Evolutionary conservation across 2,329 filamentous ascomycete species (phyloP), one percentile per base, ranked within the genome.

Genomic region (Gremmenia infestans): DNA sequence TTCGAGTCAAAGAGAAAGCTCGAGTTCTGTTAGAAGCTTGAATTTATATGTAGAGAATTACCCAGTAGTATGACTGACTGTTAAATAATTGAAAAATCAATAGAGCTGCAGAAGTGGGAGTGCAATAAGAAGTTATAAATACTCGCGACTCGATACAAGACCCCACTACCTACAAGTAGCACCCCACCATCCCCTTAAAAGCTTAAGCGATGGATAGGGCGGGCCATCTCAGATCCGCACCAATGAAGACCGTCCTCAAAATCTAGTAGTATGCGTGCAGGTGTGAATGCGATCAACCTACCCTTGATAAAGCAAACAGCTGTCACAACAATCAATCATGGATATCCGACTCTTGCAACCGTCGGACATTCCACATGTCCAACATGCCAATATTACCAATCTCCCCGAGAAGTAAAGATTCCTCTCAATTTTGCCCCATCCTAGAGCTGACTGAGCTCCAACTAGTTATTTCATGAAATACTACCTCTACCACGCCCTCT

Each of bases 301-400:
- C 39, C 54, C 59, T 65, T 65, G 60, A 45, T 22, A 22, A 14
- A 14, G 11, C 19, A 14, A 14, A 47, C 19, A 47, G 11, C 19
- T n/a, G 9, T 28, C 42, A 53, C 17, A 47, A n/a, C 48, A 53
- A n/a, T 72, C 70, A 54, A 75, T 60, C 73, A 97, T 95, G 90
- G 90, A 95, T 77, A 96, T 99, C 75, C 88, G 93, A 63, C 79
- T 94, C 62, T 85, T 99, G 65, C 87, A 84, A 64, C 80, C 90
- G 62, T 88, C 85, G 61, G 90, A 95, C 75, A 89, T 95, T 63
- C 90, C 90, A 64, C 86, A 94, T 71, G 91, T 99, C 71, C 94
- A 99, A 77, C 91, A 95, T 74, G 93, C 93, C 71, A 97, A 99
- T 79, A 92, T 99, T 72, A 96, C 95, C 73, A 99, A 99, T 78